These are phyloP conservation scores for Tuber indicum DNA, from an alignment of 495 filamentous ascomycete species.

Conservation along the genomic window DNA sequence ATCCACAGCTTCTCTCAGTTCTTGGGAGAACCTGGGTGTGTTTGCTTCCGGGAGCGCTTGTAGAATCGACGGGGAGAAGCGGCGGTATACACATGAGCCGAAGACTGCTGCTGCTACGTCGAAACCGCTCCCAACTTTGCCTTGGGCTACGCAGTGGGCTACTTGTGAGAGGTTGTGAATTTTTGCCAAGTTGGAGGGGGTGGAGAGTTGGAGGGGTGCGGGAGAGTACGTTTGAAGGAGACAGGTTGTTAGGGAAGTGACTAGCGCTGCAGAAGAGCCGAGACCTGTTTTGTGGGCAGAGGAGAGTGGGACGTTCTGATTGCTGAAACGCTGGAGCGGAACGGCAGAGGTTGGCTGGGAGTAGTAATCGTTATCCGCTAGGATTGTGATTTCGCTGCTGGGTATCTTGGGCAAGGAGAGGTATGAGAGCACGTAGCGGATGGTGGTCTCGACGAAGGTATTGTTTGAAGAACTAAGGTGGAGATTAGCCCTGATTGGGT, in stretches of 20 bases:
- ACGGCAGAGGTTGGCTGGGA: slow-evolving; percentile 56
- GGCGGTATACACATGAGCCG: slow-evolving; percentile 79
- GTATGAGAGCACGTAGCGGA: slow-evolving; percentile 84
- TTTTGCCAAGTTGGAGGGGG: slow-evolving; percentile 42
- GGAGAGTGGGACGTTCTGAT: slow-evolving; percentile 67
- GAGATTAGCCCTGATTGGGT: slow-evolving; percentile 41
- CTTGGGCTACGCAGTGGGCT: slow-evolving; percentile 91
- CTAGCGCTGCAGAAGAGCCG: slow-evolving; percentile 88
- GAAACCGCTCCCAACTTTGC: slow-evolving; percentile 92
- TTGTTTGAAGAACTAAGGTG: slow-evolving; percentile 50
- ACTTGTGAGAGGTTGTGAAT: slow-evolving; percentile 92
- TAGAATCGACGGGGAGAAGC: slow-evolving; percentile 77
- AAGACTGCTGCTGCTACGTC: slow-evolving; percentile 93
- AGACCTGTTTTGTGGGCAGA: slow-evolving; percentile 93
- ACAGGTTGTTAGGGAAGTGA: slow-evolving; percentile 80
- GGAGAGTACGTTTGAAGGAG: slow-evolving; percentile 68
- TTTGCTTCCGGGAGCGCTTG: slow-evolving; percentile 58
- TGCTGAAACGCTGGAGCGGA: slow-evolving; percentile 56
- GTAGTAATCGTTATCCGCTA: slow-evolving; percentile 96
- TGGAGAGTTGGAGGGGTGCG: slow-evolving; percentile 49
- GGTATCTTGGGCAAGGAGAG: slow-evolving; percentile 54
- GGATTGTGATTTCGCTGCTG: slow-evolving; percentile 70
- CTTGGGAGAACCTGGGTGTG: slow-evolving; percentile 56
- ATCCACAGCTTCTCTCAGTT: slow-evolving; percentile 60
- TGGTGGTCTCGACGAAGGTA: slow-evolving; percentile 81